Percentiles rank a stretch among this genome's conserved stretches.
phyloP scores from a whole-genome alignment of 257 asterid genomes.

The Penstemon davidsonii region DNA sequence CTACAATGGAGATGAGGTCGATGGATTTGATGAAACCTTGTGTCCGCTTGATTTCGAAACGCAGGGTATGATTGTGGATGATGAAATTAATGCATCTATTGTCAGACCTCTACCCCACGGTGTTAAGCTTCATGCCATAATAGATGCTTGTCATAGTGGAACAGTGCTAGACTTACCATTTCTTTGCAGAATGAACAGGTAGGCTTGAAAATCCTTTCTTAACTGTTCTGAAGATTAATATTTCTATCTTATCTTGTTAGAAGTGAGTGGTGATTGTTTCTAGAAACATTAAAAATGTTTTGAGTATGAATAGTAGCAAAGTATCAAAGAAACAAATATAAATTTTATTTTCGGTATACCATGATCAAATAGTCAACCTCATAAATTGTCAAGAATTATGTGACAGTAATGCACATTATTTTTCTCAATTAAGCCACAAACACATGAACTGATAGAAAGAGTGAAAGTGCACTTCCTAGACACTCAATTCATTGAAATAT shows the following conservation, averaged over 20 bases:
- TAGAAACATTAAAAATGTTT: conserved; percentile 15
- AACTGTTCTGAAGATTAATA: conserved; percentile 12
- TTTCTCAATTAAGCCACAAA: not conserved
- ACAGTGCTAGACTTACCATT: conserved; percentile 84
- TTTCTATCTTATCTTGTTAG: conserved; percentile 6
- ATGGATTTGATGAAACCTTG: conserved; percentile 92
- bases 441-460: not conserved
- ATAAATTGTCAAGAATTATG: conserved; percentile 6
- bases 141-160: conserved; percentile 95
- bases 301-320: conserved; percentile 1
- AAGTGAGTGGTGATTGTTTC: conserved; percentile 6
- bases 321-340: conserved; percentile 6
- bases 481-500: not conserved
- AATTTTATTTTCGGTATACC: conserved; percentile 1
- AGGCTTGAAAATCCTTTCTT: conserved; percentile 3
- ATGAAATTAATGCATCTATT: conserved; percentile 82
- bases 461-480: not conserved
- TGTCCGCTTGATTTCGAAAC: conserved; percentile 95
- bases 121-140: conserved; percentile 87
- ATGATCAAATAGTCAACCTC: conserved; percentile 4
- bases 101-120: conserved; percentile 88
- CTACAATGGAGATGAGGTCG: conserved; percentile 88
- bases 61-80: conserved; percentile 96
- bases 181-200: conserved; percentile 94
- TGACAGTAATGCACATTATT: not conserved